These are phyloP conservation scores for Trametes cubensis DNA, from an alignment of 768 basidiomycete species.

Conservation along the genomic window DNA sequence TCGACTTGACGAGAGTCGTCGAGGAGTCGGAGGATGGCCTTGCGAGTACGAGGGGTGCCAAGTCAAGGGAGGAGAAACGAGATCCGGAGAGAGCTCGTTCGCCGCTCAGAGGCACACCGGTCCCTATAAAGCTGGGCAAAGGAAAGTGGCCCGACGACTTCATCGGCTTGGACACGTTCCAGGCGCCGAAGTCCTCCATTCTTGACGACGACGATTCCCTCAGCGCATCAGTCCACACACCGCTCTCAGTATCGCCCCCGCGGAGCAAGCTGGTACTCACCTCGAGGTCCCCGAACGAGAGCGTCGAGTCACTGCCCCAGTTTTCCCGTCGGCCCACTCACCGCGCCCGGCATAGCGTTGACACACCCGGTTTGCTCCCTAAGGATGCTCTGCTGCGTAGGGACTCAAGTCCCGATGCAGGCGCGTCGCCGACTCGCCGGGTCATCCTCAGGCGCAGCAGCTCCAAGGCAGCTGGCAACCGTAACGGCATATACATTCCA, in stretches of 20 bases:
- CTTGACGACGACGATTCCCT: slow-evolving; percentile 29
- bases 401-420: slow-evolving; percentile 60
- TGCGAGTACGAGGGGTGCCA: slow-evolving; percentile 45
- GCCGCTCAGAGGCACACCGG: slow-evolving; percentile 36
- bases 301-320: slow-evolving; percentile 49
- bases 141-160: slow-evolving; percentile 88
- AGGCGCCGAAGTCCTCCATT: slow-evolving; percentile 19
- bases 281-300: slow-evolving; percentile 47
- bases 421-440: slow-evolving; percentile 43
- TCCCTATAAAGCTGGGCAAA: slow-evolving; percentile 62
- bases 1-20: slow-evolving; percentile 67
- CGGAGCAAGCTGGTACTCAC: slow-evolving; percentile 56
- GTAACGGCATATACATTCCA: slow-evolving; percentile 52
- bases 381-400: slow-evolving; percentile 41
- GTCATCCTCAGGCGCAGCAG: slow-evolving; percentile 61
- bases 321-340: slow-evolving; percentile 63
- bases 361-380: slow-evolving; percentile 43
- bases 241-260: slow-evolving; percentile 49
- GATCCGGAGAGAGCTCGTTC: slow-evolving; percentile 31
- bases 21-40: slow-evolving; percentile 68
- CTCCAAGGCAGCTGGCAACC: slow-evolving; percentile 49
- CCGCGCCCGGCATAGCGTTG: slow-evolving; percentile 65
- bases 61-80: slow-evolving; percentile 27
- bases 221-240: slow-evolving; percentile 34
- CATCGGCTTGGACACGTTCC: slow-evolving; percentile 52